phyloP scores from a whole-genome alignment of 768 basidiomycete genomes.

The Naganishia vishniacii region DNA sequence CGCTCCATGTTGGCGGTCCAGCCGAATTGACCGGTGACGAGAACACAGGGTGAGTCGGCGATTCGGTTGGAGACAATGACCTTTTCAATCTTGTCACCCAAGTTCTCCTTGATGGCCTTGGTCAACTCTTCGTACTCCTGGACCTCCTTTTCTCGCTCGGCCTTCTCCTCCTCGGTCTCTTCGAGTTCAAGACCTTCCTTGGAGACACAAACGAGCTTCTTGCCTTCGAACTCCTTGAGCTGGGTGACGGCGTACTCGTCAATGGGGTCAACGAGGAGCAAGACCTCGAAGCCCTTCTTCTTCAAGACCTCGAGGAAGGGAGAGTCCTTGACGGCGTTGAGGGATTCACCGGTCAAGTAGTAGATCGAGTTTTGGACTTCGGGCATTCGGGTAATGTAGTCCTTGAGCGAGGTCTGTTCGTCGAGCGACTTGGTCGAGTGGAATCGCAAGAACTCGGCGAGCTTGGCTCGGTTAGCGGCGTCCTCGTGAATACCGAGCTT shows the following conservation, averaged over 20 bases:
- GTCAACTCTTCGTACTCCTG: slow-evolving; percentile 80
- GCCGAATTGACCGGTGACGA: slow-evolving; percentile 97
- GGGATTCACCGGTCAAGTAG: slow-evolving; percentile 97
- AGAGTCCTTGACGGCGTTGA: slow-evolving; percentile 81
- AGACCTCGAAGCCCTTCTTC: slow-evolving; percentile 98
- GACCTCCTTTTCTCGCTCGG: slow-evolving; percentile 74
- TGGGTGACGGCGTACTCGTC: slow-evolving; percentile 98
- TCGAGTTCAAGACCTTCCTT: slow-evolving; percentile 99
- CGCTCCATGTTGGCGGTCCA: slow-evolving; percentile 99
- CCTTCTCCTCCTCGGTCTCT: slow-evolving; percentile 98
- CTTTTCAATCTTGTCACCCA: slow-evolving; percentile 99
- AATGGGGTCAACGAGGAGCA: slow-evolving; percentile 96
- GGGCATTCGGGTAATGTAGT: slow-evolving; percentile 99
- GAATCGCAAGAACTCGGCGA: slow-evolving; percentile 98
- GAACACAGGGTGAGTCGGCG: slow-evolving; percentile 89
- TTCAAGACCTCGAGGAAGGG: slow-evolving; percentile 99
- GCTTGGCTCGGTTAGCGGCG: slow-evolving; percentile 96
- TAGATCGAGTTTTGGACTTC: slow-evolving; percentile 98
- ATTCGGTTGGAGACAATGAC: slow-evolving; percentile 97
- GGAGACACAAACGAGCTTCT: slow-evolving; percentile 94
- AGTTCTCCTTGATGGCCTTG: slow-evolving; percentile 92
- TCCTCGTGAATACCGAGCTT: slow-evolving; percentile 99
- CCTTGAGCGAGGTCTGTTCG: slow-evolving; percentile 89
- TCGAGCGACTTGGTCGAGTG: slow-evolving; percentile 88
- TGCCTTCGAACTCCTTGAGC: slow-evolving; percentile 97